A percentile compares a stretch with the other conserved stretches of the same genome.
Evolutionary conservation across 2,329 filamentous ascomycete genomes (phyloP).

Genomic region (Penicillium sp.): DNA sequence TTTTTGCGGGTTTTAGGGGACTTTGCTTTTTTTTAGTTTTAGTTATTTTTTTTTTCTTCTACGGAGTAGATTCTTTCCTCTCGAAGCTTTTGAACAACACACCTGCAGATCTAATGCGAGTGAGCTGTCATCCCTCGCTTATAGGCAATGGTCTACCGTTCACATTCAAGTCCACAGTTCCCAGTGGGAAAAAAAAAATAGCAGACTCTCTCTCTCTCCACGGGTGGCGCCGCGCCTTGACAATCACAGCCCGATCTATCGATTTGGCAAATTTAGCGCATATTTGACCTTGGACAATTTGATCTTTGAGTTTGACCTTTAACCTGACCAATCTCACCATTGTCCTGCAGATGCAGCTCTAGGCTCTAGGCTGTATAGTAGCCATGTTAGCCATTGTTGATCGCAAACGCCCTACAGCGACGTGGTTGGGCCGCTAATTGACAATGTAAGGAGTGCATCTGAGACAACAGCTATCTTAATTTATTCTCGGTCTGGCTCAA

Average conservation of each 20-base stretch:
- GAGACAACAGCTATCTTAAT: slow-evolving; percentile 17
- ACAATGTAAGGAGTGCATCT: slow-evolving; percentile 19
- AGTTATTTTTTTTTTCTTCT: not conserved
- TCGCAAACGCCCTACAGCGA: slow-evolving; percentile 8
- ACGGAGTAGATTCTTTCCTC: not conserved
- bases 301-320: not conserved
- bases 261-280: not conserved
- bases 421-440: slow-evolving; percentile 18
- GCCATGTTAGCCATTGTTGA: slow-evolving; percentile 15
- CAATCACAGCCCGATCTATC: slow-evolving; percentile 7
- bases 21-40: not conserved
- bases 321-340: not conserved
- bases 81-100: not conserved
- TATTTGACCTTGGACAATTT: not conserved
- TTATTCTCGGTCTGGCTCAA: slow-evolving; percentile 2
- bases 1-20: not conserved
- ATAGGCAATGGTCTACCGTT: not conserved
- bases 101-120: not conserved
- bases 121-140: slow-evolving; percentile 1
- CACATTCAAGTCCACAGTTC: not conserved
- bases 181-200: not conserved
- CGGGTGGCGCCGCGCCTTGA: slow-evolving; percentile 6
- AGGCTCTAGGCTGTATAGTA: slow-evolving; percentile 1
- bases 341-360: slow-evolving; percentile 3
- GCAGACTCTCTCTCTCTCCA: not conserved